Conservation (phyloP, 2,329 filamentous ascomycete species). For the Ascochyta clinopodiicola region DNA sequence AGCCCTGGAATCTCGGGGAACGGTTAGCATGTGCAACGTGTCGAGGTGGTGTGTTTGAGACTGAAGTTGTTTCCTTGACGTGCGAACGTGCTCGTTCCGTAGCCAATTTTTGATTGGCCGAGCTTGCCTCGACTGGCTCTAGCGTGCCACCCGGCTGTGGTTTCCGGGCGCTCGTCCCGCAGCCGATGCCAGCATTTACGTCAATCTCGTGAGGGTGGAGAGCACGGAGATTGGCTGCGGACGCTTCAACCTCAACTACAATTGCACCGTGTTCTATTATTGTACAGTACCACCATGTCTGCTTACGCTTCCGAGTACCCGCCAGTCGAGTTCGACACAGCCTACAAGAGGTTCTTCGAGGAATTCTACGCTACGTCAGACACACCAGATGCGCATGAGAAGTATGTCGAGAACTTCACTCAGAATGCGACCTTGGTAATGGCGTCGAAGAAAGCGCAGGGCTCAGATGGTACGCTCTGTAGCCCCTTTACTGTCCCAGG, state of each 20-base stretch:
- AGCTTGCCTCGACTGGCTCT: constrained; percentile 2
- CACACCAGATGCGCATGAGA: constrained; percentile 56
- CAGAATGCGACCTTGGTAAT: constrained; percentile 59
- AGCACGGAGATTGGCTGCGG: constrained; percentile 13
- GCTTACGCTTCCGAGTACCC: constrained; percentile 47
- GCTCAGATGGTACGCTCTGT: constrained; percentile 51
- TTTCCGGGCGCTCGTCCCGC: constrained; percentile 5
- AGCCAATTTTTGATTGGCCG: constrained; percentile 2
- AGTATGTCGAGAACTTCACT: constrained; percentile 58
- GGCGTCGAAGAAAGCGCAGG: constrained; percentile 56
- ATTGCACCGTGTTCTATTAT: constrained; percentile 2
- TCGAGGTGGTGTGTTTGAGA: constrained; percentile 2
- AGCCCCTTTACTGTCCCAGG: background rate
- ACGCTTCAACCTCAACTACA: background rate
- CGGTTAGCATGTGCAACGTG: constrained; percentile 1
- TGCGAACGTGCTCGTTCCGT: constrained; percentile 4
- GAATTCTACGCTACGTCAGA: constrained; percentile 57
- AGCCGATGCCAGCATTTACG: constrained; percentile 12
- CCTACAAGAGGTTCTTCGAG: constrained; percentile 54
- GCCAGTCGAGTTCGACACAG: constrained; percentile 46
- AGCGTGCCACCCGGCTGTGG: constrained; percentile 3
- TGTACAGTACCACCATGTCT: constrained; percentile 25
- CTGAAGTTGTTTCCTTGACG: background rate
- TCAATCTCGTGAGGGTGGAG: constrained; percentile 8
- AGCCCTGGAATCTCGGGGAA: background rate